A percentile compares a stretch with the other conserved stretches of the same genome.
Conservation (phyloP, 345 rosid species). For the Bruguiera sexangula region DNA sequence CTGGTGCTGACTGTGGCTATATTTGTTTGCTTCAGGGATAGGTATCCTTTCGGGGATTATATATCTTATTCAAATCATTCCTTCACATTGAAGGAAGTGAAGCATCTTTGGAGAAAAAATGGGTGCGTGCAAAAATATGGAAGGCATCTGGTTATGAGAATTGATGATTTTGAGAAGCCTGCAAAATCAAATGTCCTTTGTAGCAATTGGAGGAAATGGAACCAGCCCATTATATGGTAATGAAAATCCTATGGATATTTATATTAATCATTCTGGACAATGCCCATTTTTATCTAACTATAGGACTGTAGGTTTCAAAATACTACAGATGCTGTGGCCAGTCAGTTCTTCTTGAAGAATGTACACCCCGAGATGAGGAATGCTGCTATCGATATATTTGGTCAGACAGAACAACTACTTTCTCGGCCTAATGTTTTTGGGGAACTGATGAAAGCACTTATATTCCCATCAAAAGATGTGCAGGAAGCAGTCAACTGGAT, state of each 20-base stretch:
- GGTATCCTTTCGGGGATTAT: conserved; percentile 89
- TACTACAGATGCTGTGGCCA: conserved; percentile 91
- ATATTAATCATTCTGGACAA: conserved; percentile 6
- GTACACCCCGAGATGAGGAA: conserved; percentile 72
- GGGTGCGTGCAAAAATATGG: conserved; percentile 57
- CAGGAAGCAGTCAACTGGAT: conserved; percentile 77
- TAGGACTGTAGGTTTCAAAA: conserved; percentile 71
- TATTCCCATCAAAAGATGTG: conserved; percentile 78
- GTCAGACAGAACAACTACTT: conserved; percentile 49
- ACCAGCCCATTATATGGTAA: conserved; percentile 86
- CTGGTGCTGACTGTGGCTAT: conserved; percentile 5
- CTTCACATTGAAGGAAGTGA: conserved; percentile 75
- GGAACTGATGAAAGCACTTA: conserved; percentile 76
- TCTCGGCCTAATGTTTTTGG: conserved; percentile 83
- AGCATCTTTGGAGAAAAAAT: conserved; percentile 84
- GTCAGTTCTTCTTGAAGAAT: conserved; percentile 92
- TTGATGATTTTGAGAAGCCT: conserved; percentile 93
- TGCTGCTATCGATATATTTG: conserved; percentile 69
- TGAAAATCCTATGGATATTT: conserved; percentile 8
- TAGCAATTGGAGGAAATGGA: conserved; percentile 90
- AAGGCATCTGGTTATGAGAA: conserved; percentile 72
- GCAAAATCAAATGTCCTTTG: conserved; percentile 69
- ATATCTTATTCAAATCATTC: conserved; percentile 70
- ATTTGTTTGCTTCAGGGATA: conserved; percentile 52
- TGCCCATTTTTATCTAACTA: conserved; percentile 8